Conservation (phyloP, 495 filamentous ascomycete genomes). For the Penicillium paradoxum region DNA sequence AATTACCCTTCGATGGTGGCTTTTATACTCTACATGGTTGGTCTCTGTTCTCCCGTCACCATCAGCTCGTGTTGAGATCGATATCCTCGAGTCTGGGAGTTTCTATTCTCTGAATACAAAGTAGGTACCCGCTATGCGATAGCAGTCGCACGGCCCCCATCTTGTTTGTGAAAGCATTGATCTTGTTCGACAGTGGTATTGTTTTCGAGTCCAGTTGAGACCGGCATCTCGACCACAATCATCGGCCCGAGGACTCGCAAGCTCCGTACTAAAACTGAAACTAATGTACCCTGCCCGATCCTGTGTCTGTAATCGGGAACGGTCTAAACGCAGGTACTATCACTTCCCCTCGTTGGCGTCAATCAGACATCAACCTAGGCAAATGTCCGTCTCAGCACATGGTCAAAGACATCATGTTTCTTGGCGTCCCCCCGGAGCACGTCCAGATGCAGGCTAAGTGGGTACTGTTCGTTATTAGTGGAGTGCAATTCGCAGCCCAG, state of each 20-base stretch:
- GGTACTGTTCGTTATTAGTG: conserved; percentile 10
- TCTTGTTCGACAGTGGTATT: neutral
- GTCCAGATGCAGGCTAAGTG: conserved; percentile 7
- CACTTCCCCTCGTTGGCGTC: neutral
- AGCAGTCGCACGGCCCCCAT: too few species aligned
- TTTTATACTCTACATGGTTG: too few species aligned
- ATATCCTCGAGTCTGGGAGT: too few species aligned
- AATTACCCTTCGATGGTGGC: neutral
- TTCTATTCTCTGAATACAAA: too few species aligned
- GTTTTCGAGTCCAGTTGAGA: neutral
- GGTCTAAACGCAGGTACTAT: conserved; percentile 9
- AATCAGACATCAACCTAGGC: neutral
- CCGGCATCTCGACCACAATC: neutral
- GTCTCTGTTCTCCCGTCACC: too few species aligned
- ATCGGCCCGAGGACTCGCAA: conserved; percentile 6
- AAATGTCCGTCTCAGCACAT: neutral
- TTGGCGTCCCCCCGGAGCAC: conserved; percentile 1
- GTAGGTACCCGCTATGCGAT: too few species aligned
- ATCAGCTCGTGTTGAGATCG: too few species aligned
- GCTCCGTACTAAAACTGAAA: conserved; percentile 2
- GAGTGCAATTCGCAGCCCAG: neutral
- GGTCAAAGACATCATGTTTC: conserved; percentile 1
- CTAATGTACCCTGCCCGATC: conserved; percentile 1
- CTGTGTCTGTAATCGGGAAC: neutral
- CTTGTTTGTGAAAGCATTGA: too few species aligned